A percentile compares a stretch with the other conserved stretches of the same genome.
These are phyloP conservation scores for Aspergillus pseudotamarii DNA, from an alignment of 2,329 filamentous ascomycete species.

Conservation along the genomic window DNA sequence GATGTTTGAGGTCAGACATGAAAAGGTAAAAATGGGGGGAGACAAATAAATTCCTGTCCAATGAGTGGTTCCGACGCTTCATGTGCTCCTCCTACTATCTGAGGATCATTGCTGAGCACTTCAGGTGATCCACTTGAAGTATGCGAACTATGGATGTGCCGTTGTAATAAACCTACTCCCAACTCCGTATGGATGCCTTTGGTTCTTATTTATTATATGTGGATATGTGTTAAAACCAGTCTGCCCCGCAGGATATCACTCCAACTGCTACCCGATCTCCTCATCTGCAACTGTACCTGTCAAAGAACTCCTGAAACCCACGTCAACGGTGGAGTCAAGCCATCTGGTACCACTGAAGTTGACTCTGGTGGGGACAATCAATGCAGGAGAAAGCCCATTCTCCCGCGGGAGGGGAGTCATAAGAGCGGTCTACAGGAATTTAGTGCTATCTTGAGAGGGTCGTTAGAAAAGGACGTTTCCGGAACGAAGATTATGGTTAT, in stretches of 20 bases:
- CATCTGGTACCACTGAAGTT: slow-evolving; percentile 19
- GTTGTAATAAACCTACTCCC: neutral
- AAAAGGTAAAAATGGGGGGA: neutral
- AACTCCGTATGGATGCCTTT: neutral
- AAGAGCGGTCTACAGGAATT: neutral
- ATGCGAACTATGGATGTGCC: neutral
- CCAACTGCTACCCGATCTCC: neutral
- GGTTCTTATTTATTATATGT: no score
- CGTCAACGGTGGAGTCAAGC: slow-evolving; percentile 14
- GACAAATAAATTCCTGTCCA: neutral
- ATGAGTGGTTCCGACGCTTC: neutral
- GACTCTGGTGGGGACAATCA: slow-evolving; percentile 10
- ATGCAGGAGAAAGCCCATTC: neutral
- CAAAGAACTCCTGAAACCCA: slow-evolving; percentile 5
- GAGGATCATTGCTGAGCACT: neutral
- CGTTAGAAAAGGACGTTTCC: neutral
- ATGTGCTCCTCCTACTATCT: neutral
- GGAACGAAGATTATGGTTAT: neutral
- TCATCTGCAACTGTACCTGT: neutral
- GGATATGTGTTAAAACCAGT: neutral
- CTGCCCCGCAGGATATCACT: neutral
- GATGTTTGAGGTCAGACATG: neutral
- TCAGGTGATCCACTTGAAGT: neutral
- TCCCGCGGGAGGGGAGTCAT: neutral
- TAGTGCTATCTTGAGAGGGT: neutral